Conservation (phyloP, 1,284 basidiomycete species). For the Waitea zeae region DNA sequence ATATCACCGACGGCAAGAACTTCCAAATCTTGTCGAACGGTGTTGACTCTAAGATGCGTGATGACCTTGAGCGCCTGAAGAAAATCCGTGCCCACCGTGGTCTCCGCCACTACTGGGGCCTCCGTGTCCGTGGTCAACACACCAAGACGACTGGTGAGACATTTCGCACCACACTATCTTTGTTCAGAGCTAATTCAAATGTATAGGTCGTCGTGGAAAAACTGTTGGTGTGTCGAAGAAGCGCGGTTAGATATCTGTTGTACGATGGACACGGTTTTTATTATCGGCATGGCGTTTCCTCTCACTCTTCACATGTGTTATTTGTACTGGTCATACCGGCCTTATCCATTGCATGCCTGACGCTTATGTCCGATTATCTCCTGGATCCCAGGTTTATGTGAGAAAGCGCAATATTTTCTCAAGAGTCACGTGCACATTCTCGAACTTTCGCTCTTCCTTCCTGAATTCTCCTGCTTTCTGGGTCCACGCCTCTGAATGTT, state of each 20-base stretch:
- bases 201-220: constrained; percentile 70
- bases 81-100: constrained; percentile 99
- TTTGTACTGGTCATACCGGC: neutral
- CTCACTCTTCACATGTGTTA: neutral
- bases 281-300: neutral
- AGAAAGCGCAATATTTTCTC: neutral
- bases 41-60: constrained; percentile 97
- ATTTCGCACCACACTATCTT: neutral
- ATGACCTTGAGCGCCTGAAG: constrained; percentile 97
- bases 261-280: neutral
- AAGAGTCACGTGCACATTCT: constrained; percentile 3
- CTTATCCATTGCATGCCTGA: neutral
- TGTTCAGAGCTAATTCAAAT: constrained; percentile 1
- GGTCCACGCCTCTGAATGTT: neutral
- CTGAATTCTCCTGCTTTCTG: neutral
- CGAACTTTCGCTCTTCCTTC: constrained; percentile 3
- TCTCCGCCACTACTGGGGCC: constrained; percentile 94
- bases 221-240: constrained; percentile 91
- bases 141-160: constrained; percentile 92
- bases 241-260: constrained; percentile 42
- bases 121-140: constrained; percentile 94
- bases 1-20: constrained; percentile 96
- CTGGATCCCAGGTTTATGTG: neutral
- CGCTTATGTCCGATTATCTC: neutral
- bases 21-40: constrained; percentile 92